Conservation (phyloP, 2,329 filamentous ascomycete genomes). For the Neonectria hederae region DNA sequence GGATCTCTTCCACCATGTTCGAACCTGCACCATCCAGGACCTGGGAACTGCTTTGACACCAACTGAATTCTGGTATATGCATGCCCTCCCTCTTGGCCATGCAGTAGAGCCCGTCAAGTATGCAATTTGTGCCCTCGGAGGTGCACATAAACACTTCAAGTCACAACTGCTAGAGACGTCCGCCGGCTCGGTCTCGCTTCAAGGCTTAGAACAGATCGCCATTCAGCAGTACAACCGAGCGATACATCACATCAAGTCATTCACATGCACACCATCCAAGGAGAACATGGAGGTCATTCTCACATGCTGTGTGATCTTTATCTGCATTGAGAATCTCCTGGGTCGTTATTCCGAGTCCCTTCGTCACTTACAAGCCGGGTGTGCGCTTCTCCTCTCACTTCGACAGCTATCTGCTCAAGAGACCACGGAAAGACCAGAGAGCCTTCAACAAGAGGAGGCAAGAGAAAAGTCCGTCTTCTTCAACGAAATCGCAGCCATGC, state of each 20-base stretch:
- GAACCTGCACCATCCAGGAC: conserved; percentile 24
- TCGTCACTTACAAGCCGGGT: conserved; percentile 34
- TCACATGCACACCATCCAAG: conserved; percentile 25
- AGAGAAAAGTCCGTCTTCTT: conserved; percentile 15
- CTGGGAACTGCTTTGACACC: conserved; percentile 18
- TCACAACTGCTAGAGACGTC: background rate
- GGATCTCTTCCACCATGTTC: conserved; percentile 24
- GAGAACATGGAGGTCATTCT: conserved; percentile 30
- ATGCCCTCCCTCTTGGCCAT: conserved; percentile 12
- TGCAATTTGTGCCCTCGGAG: conserved; percentile 10
- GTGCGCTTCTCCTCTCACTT: conserved; percentile 24
- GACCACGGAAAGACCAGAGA: background rate
- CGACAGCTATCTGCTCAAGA: background rate
- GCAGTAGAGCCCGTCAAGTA: conserved; percentile 3
- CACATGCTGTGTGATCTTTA: conserved; percentile 38
- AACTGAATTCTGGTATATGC: conserved; percentile 21
- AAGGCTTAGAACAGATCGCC: conserved; percentile 17
- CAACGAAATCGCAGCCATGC: conserved; percentile 26
- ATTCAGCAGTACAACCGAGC: conserved; percentile 37
- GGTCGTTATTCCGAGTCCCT: conserved; percentile 35
- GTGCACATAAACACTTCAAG: conserved; percentile 25
- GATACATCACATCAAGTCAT: conserved; percentile 30
- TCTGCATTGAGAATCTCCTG: conserved; percentile 35
- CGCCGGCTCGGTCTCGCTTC: background rate
- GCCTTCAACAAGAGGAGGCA: background rate